A percentile compares a stretch with the other conserved stretches of the same genome.
These are phyloP conservation scores for Termitomyces sp. DNA, from an alignment of 768 basidiomycete species.

Conservation along the genomic window DNA sequence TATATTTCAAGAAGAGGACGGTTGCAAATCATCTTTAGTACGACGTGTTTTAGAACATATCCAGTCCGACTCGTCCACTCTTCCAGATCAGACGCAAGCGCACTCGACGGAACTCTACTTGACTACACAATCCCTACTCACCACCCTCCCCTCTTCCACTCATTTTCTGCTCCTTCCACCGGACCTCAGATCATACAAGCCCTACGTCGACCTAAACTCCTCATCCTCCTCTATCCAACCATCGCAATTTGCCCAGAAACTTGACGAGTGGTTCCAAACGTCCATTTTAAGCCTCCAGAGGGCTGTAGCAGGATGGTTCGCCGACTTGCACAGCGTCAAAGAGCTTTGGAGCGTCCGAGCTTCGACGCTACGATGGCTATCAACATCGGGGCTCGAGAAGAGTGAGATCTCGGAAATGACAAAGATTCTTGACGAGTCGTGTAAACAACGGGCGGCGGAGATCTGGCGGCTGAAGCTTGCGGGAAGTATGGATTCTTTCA, in stretches of 20 bases:
- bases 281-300: constrained; percentile 42
- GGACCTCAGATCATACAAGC: constrained; percentile 73
- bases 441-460: constrained; percentile 45
- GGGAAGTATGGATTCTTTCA: constrained; percentile 43
- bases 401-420: constrained; percentile 44
- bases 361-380: constrained; percentile 45
- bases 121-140: constrained; percentile 64
- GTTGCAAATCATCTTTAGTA: constrained; percentile 43
- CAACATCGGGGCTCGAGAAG: constrained; percentile 38
- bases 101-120: constrained; percentile 54
- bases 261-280: constrained; percentile 63
- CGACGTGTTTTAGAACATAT: constrained; percentile 55
- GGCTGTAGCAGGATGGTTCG: constrained; percentile 54
- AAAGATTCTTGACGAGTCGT: constrained; percentile 48
- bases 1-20: constrained; percentile 46
- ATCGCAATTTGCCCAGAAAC: constrained; percentile 37
- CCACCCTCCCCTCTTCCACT: constrained; percentile 75
- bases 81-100: constrained; percentile 14
- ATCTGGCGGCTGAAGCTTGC: constrained; percentile 57
- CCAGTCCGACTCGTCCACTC: constrained; percentile 42
- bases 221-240: constrained; percentile 48
- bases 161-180: constrained; percentile 76
- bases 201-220: constrained; percentile 74
- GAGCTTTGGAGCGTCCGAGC: constrained; percentile 72
- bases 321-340: constrained; percentile 50